Evolutionary conservation across 176 grass and related monocot genomes (phyloP), one percentile per base, ranked within the genome.

Genomic region (Musa schizocarpa): DNA sequence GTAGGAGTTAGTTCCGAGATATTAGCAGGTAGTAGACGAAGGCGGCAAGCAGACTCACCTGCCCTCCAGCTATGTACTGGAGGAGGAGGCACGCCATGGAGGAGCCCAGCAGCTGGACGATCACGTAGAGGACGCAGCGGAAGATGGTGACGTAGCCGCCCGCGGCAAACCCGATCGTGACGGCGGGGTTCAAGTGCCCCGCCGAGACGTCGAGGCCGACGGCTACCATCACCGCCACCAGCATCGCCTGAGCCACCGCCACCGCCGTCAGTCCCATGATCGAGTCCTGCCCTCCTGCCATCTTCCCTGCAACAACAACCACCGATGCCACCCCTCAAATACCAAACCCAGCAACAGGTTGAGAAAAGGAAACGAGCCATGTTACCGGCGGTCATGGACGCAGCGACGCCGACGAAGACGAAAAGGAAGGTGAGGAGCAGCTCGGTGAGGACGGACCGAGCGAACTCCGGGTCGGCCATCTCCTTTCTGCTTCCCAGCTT

Each of bases 341-440:
- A 21, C 8, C 11, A 29, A 1, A 54, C 54, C 2, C 1, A 76
- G 23, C 25, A 25, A 63, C 10, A 76, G 8, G 13, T n/a, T 51
- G 13, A 21, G 22, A 66, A 3, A 53, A 11, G 50, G 11, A 21
- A 22, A 52, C 26, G 11, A 14, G 62, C 11, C 10, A 81, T 43
- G 54, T 10, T 83, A 91, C 92, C 87, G 4, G 87, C 78, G 2
- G 90, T 79, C 83, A 97, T 93, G 76, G 84, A 74, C 10, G 93
- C 71, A n/a, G 77, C 83, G 53, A 90, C 94, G 26, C 94, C 90
- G 54, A 78, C 84, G 79, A 97, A 93, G 85, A 91, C 88, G 81
- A 97, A 93, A 77, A 97, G 90, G 82, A 97, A 97, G 73, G 90
- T 97, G 72, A 97, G 88, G 63, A 97, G 65, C 54, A 86, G 19